Base-by-base conservation (phyloP, 129 eudicot species). In the Escallonia rubra region DNA sequence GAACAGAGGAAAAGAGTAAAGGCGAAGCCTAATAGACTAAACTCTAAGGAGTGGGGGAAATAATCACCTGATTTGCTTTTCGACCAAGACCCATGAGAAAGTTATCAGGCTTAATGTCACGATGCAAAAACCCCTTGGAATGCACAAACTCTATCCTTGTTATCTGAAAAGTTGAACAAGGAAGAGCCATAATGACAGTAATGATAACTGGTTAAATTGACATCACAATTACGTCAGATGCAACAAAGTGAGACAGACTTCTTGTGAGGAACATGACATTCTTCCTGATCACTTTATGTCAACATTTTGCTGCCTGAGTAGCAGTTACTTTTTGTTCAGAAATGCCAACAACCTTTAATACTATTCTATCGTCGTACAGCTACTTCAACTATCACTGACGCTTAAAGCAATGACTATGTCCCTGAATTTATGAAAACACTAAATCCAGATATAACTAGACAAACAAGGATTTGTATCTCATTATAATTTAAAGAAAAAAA, bases 81-180 rank as follows among this genome's bases (percentile, higher is more conserved):
- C 96, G 92, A 48, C 96, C 99, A 68, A 93, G 96, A 62, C 99
- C 99, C 99, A 93, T 93, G 60, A 93, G 88, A 81, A 89, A 93
- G 86, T 93, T 93, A 83, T 93, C 96, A 54, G 99, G 99, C 77
- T 89, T 93, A 56, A 93, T 89, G 82, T 93, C 99, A 12, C 99
- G 88, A 73, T 93, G 99, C 66, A 93, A 69, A 77, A 89, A 86
- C 57, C 99, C 99, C 72, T 93, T 93, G 45, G 95, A 89, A 81
- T 93, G 99, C 34, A 89, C 91, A 75, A 82, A 93, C 66, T 93
- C 99, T 59, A 89, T 93, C 77, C 99, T 89, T n/a, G 99, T 86
- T 23, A 93, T 74, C 99, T 93, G 71, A 34, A 70, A 44, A 53
- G 9, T 43, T 3, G 50, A 10, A 57, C 13, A 60, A 23, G 34